Conservation (phyloP, 805 yeast species). For the Ogataea glucozyma region DNA sequence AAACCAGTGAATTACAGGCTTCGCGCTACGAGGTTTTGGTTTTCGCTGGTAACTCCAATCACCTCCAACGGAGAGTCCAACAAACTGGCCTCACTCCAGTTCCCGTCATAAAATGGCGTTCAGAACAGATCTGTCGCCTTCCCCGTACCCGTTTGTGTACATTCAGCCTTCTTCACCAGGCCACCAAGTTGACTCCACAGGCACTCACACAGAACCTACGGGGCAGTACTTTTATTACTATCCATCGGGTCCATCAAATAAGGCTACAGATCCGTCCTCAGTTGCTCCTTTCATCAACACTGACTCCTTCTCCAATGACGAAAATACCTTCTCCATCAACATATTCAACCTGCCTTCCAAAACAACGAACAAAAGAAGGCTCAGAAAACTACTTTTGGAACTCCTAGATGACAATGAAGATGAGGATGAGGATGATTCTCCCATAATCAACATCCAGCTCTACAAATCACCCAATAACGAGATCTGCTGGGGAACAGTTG, state of each 20-base stretch:
- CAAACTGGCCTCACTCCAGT: too few relatives aligned
- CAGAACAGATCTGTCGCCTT: constrained; percentile 10
- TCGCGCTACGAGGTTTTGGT: neutral
- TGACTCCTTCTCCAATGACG: too few relatives aligned
- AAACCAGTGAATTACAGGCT: too few relatives aligned
- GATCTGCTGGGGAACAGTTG: constrained; percentile 24
- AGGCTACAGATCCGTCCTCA: too few relatives aligned
- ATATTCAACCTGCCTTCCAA: constrained; percentile 21
- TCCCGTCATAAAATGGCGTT: constrained; percentile 9
- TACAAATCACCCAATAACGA: constrained; percentile 24
- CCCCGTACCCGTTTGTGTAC: constrained; percentile 10
- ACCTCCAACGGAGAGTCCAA: too few relatives aligned
- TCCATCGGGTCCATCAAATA: constrained; percentile 3
- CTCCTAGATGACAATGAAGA: constrained; percentile 8
- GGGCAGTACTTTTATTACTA: constrained; percentile 8
- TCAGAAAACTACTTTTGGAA: constrained; percentile 9
- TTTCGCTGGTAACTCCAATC: neutral
- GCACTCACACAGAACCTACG: too few relatives aligned
- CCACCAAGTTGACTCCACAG: too few relatives aligned
- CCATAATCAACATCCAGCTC: constrained; percentile 17
- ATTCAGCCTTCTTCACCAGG: constrained; percentile 4
- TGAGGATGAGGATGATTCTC: neutral
- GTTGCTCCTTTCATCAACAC: too few relatives aligned
- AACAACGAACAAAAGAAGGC: constrained; percentile 10
- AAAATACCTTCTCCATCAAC: constrained; percentile 13